phyloP scores from a whole-genome alignment of 768 basidiomycete species.

The Mycena capillaripes region DNA sequence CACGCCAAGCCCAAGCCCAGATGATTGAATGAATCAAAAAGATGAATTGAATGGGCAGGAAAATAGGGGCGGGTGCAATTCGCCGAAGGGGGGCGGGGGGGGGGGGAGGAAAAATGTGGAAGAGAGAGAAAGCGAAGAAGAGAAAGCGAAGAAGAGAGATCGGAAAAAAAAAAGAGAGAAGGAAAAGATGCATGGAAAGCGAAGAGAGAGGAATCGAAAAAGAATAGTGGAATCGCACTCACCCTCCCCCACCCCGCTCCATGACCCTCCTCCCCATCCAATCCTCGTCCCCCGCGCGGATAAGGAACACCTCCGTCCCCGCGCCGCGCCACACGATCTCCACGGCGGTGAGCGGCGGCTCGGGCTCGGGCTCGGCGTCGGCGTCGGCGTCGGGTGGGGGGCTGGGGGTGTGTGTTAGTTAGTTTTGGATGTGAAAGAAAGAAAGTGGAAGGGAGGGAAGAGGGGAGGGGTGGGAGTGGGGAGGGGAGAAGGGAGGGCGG shows the following conservation, averaged over 20 bases:
- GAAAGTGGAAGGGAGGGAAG: not conserved
- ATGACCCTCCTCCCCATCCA: slow-evolving; percentile 33
- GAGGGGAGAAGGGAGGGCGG: not conserved
- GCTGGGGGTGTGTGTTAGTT: too few relatives aligned
- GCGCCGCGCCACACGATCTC: slow-evolving; percentile 29
- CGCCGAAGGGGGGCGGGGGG: too few relatives aligned
- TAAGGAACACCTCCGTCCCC: slow-evolving; percentile 27
- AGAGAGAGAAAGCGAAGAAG: not conserved
- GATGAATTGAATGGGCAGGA: too few relatives aligned
- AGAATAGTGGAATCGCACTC: not conserved
- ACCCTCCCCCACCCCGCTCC: slow-evolving; percentile 8
- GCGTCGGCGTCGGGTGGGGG: too few relatives aligned
- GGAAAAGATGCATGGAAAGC: not conserved
- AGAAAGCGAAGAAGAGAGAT: not conserved
- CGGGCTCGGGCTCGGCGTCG: too few relatives aligned
- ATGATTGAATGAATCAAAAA: too few relatives aligned
- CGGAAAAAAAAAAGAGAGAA: not conserved
- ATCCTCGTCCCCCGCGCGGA: slow-evolving; percentile 35
- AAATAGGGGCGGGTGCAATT: too few relatives aligned
- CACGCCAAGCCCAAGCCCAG: too few relatives aligned
- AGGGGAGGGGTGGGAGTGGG: not conserved
- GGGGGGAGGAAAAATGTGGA: not conserved
- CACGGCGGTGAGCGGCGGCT: slow-evolving; percentile 26
- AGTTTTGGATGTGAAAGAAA: not conserved
- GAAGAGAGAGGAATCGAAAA: too few relatives aligned